These are phyloP conservation scores for Phaeodactylum tricornutum DNA, from an alignment of 108 stramenopile species.

Conservation along the genomic window DNA sequence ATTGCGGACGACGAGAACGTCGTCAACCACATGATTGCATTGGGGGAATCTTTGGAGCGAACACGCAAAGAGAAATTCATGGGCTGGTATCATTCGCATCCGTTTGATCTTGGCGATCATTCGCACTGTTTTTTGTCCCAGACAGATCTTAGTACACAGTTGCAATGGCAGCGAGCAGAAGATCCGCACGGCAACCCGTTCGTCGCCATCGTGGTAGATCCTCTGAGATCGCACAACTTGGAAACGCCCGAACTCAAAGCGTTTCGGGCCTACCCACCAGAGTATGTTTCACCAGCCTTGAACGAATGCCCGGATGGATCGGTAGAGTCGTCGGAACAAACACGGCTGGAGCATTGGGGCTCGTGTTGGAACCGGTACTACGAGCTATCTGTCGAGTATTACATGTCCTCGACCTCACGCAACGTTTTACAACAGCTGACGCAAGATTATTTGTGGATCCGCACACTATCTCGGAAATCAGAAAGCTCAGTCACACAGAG, in stretches of 20 bases:
- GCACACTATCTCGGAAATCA: slow-evolving; percentile 30
- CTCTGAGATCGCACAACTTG: slow-evolving; percentile 56
- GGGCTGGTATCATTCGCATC: slow-evolving; percentile 98
- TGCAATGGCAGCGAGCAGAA: slow-evolving; percentile 93
- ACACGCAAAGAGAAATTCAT: slow-evolving; percentile 85
- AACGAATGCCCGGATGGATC: slow-evolving; percentile 87
- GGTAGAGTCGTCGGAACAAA: slow-evolving; percentile 55
- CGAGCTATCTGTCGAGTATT: slow-evolving; percentile 76
- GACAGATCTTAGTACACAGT: slow-evolving; percentile 90
- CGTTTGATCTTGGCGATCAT: slow-evolving; percentile 89
- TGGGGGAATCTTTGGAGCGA: slow-evolving; percentile 86
- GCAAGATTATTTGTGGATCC: slow-evolving; percentile 86
- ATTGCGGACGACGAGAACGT: slow-evolving; percentile 92
- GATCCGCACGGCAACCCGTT: slow-evolving; percentile 96
- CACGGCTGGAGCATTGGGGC: slow-evolving; percentile 86
- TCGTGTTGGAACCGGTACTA: slow-evolving; percentile 95
- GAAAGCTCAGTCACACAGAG: not conserved
- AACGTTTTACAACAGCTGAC: slow-evolving; percentile 54
- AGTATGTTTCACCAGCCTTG: slow-evolving; percentile 52
- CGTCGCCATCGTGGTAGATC: slow-evolving; percentile 94
- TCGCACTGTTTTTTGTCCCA: slow-evolving; percentile 90
- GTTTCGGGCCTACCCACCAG: slow-evolving; percentile 94
- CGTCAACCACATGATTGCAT: slow-evolving; percentile 95
- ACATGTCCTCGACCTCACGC: slow-evolving; percentile 63
- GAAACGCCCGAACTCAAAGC: slow-evolving; percentile 84